These are phyloP conservation scores for Aureobasidium sp. DNA, from an alignment of 2,329 filamentous ascomycete species.

Conservation along the genomic window DNA sequence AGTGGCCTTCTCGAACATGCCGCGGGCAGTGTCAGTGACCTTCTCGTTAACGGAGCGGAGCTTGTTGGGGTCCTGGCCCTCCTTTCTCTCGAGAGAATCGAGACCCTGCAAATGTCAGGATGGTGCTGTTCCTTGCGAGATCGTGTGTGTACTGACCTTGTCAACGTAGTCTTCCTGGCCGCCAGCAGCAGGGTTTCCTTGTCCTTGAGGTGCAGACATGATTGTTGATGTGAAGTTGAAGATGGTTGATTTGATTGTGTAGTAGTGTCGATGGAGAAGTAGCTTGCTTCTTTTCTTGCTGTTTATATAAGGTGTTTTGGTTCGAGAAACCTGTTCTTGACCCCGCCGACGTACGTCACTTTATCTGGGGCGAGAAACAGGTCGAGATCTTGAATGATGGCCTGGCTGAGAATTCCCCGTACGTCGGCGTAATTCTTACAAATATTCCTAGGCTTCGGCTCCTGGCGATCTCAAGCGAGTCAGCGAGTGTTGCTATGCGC, in stretches of 20 bases:
- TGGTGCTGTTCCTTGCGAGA: neutral
- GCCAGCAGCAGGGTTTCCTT: neutral
- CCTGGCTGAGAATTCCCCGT: neutral
- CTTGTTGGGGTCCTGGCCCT: conserved; percentile 20
- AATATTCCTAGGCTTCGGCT: neutral
- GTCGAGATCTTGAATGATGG: neutral
- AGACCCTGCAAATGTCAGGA: conserved; percentile 12
- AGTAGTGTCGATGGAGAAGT: neutral
- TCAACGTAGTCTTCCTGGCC: conserved; percentile 22
- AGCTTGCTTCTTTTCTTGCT: neutral
- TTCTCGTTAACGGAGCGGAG: conserved; percentile 24
- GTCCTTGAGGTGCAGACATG: conserved; percentile 11
- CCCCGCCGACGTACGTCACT: conserved; percentile 1
- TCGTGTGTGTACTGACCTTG: conserved; percentile 16
- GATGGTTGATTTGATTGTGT: neutral
- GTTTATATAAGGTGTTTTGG: neutral
- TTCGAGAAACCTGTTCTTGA: neutral
- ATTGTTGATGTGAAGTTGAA: neutral
- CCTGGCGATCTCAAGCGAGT: neutral
- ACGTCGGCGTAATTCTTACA: neutral
- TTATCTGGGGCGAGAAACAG: neutral
- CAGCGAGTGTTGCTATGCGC: neutral
- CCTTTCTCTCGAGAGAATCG: conserved; percentile 15
- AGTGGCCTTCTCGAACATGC: conserved; percentile 24
- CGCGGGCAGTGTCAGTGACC: conserved; percentile 24